phyloP scores from a whole-genome alignment of 1,284 basidiomycete species.

The Ceratobasidium sp. region DNA sequence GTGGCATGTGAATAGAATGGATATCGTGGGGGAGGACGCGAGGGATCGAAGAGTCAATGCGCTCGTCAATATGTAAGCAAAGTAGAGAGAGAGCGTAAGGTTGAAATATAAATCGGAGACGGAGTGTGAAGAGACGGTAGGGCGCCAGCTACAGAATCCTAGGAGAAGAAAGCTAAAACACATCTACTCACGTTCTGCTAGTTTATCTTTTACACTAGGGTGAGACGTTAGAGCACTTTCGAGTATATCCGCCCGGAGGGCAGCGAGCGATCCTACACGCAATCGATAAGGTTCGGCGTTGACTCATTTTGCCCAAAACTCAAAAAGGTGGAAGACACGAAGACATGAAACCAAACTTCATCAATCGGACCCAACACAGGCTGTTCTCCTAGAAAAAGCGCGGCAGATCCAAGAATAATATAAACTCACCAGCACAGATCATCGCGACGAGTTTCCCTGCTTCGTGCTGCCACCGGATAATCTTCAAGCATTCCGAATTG shows the following conservation, averaged over 20 bases:
- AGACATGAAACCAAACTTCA: not conserved
- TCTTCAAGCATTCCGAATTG: slow-evolving; percentile 67
- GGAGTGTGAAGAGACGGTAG: not conserved
- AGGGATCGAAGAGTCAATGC: not conserved
- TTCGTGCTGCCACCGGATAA: slow-evolving; percentile 71
- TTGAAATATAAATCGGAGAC: not conserved
- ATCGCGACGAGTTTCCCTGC: slow-evolving; percentile 75
- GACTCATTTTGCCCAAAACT: not conserved
- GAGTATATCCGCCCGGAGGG: slow-evolving; percentile 70
- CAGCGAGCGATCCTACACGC: slow-evolving; percentile 70
- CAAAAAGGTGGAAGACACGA: not conserved
- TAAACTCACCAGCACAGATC: slow-evolving; percentile 77
- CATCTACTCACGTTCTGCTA: slow-evolving; percentile 64
- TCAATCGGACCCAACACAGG: too few species aligned
- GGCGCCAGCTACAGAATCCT: too few species aligned
- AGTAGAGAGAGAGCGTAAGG: not conserved
- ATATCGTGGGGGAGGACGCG: not conserved
- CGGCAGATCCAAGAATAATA: too few species aligned
- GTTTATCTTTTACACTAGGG: slow-evolving; percentile 73
- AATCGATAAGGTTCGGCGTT: not conserved
- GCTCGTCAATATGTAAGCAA: not conserved
- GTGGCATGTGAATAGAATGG: not conserved
- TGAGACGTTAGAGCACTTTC: slow-evolving; percentile 76
- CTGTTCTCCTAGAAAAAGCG: too few species aligned
- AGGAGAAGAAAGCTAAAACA: slow-evolving; percentile 24